These are phyloP conservation scores for Pythium coloratum DNA, from an alignment of 352 stramenopile species.

Conservation along the genomic window DNA sequence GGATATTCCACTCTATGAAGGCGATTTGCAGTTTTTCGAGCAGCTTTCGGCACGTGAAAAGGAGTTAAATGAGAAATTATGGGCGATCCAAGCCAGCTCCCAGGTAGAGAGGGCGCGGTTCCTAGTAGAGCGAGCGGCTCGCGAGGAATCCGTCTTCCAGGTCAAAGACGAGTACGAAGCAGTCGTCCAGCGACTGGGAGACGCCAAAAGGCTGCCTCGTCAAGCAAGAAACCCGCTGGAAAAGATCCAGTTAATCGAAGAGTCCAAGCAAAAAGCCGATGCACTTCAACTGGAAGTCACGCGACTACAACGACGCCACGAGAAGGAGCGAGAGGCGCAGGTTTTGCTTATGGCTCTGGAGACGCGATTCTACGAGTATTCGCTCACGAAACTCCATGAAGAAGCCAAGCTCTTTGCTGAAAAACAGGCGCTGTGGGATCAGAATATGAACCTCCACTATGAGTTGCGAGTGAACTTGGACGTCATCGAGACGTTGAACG, in stretches of 20 bases:
- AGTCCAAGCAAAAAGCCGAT: conserved; percentile 27
- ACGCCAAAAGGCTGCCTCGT: conserved; percentile 41
- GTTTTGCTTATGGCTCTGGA: conserved; percentile 49
- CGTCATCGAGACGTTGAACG: conserved; percentile 44
- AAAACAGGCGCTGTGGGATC: conserved; percentile 66
- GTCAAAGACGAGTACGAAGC: conserved; percentile 47
- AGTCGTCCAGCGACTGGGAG: conserved; percentile 41
- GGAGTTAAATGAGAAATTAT: conserved; percentile 45
- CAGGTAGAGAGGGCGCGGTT: conserved; percentile 63
- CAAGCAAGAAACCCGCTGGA: conserved; percentile 61
- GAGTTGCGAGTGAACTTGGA: conserved; percentile 42
- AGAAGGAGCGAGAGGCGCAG: conserved; percentile 44
- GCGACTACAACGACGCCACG: conserved; percentile 26
- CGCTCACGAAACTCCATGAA: conserved; percentile 47
- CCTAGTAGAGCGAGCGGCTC: conserved; percentile 55
- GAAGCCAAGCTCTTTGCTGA: conserved; percentile 55
- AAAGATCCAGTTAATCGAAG: conserved; percentile 35
- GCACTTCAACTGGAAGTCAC: conserved; percentile 31
- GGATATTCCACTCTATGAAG: conserved; percentile 48
- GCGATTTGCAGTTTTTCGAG: conserved; percentile 51
- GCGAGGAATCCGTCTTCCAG: conserved; percentile 62
- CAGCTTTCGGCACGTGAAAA: conserved; percentile 47
- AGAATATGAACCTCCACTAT: conserved; percentile 39
- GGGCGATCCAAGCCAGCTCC: conserved; percentile 48
- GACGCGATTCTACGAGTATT: conserved; percentile 43